These are phyloP conservation scores for Neocallimastix lanati DNA, from an alignment of 192 early-diverging fungal species.

Conservation along the genomic window DNA sequence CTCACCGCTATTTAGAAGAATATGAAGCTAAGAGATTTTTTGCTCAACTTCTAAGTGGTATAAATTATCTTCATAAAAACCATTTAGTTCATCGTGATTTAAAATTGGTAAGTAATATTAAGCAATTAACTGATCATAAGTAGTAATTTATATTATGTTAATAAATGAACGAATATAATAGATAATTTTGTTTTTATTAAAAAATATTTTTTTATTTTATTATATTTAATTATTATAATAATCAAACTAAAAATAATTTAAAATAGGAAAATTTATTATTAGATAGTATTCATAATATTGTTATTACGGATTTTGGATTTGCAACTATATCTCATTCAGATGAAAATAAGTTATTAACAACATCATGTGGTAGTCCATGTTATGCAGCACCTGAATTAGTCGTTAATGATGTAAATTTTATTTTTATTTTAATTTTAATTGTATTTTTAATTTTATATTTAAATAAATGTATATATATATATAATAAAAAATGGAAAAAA, in stretches of 20 bases:
- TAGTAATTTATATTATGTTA: no score
- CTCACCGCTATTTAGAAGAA: conserved; percentile 82
- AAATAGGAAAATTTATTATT: conserved; percentile 85
- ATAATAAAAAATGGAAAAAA: no score
- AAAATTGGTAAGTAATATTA: conserved; percentile 80
- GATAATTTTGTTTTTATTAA: no score
- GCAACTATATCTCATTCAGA: conserved; percentile 69
- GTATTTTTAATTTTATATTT: no score
- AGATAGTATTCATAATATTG: conserved; percentile 76
- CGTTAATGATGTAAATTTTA: conserved; percentile 62
- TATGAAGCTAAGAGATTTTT: conserved; percentile 77
- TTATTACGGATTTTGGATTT: conserved; percentile 98
- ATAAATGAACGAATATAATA: no score
- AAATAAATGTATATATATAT: no score
- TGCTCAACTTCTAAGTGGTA: conserved; percentile 72
- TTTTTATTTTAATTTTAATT: no score
- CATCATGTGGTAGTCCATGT: conserved; percentile 93
- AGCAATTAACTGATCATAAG: no score
- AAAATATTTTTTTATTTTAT: no score
- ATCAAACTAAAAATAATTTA: no score
- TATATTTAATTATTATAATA: no score
- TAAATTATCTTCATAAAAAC: conserved; percentile 79
- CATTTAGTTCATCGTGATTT: conserved; percentile 93
- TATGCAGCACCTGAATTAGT: conserved; percentile 98
- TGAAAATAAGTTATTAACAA: conserved; percentile 64